phyloP scores from a whole-genome alignment of 805 yeast genomes.

The Spathaspora hagerdaliae region DNA sequence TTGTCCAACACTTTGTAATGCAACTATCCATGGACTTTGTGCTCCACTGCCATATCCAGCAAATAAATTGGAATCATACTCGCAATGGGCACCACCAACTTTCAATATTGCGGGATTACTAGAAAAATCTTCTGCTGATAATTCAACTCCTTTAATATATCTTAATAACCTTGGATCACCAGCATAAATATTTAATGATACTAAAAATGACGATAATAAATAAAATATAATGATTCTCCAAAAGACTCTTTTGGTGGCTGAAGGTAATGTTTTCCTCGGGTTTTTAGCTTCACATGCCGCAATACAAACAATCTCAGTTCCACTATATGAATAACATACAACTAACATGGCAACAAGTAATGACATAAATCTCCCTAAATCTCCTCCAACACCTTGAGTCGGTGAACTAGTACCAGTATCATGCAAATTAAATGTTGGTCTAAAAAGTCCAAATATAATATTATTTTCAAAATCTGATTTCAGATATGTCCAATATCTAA shows the following conservation, averaged over 20 bases:
- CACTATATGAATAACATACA: conserved; percentile 73
- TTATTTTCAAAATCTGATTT: conserved; percentile 45
- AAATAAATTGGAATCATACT: conserved; percentile 16
- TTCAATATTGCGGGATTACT: conserved; percentile 26
- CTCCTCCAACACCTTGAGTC: conserved; percentile 54
- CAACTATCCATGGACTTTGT: conserved; percentile 45
- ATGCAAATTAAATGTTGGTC: conserved; percentile 66
- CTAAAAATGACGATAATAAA: conserved; percentile 60
- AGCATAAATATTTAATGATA: conserved; percentile 68
- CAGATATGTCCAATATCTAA: conserved; percentile 60
- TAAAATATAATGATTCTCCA: conserved; percentile 67
- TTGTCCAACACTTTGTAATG: conserved; percentile 35
- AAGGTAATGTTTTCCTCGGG: conserved; percentile 72
- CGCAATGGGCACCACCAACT: conserved; percentile 35
- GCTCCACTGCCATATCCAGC: conserved; percentile 38
- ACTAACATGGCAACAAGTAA: conserved; percentile 57
- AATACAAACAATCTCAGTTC: conserved; percentile 77
- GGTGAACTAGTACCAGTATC: conserved; percentile 55
- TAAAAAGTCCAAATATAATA: conserved; percentile 64
- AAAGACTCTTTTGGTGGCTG: conserved; percentile 71
- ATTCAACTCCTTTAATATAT: conserved; percentile 35
- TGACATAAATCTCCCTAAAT: conserved; percentile 57
- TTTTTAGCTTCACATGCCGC: conserved; percentile 86
- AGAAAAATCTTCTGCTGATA: conserved; percentile 14
- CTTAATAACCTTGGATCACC: conserved; percentile 73